These are phyloP conservation scores for Astragalus glycyphyllos DNA, from an alignment of 306 rosid genomes.

Conservation along the genomic window DNA sequence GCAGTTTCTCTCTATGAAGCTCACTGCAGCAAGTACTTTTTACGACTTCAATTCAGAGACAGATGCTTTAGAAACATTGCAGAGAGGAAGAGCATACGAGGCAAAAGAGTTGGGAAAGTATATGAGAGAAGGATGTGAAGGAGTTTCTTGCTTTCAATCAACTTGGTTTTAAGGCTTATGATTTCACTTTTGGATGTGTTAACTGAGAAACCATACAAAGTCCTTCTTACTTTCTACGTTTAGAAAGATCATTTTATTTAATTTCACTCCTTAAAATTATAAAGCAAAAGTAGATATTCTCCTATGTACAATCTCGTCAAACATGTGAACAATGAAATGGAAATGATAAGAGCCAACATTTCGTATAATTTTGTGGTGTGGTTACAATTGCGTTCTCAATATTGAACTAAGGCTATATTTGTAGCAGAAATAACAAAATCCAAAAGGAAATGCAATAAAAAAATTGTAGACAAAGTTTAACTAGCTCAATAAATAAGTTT, in stretches of 20 bases:
- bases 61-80: conserved; percentile 58
- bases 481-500: too few relatives aligned
- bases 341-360: conserved; percentile 39
- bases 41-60: conserved; percentile 77
- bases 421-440: too few relatives aligned
- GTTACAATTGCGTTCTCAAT: not conserved
- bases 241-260: conserved; percentile 40
- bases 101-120: conserved; percentile 53
- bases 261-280: conserved; percentile 34
- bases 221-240: conserved; percentile 21
- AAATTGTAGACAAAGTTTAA: too few relatives aligned
- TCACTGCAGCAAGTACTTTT: conserved; percentile 71
- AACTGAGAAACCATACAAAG: conserved; percentile 45
- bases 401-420: too few relatives aligned
- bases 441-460: too few relatives aligned
- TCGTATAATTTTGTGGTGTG: not conserved
- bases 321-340: conserved; percentile 37
- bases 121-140: conserved; percentile 60
- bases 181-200: conserved; percentile 55
- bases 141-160: conserved; percentile 63
- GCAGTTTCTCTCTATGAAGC: conserved; percentile 92
- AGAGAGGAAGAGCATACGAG: conserved; percentile 72
- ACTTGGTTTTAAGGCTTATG: conserved; percentile 65
- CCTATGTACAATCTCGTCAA: conserved; percentile 52
- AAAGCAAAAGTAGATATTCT: conserved; percentile 42